Base-by-base conservation (phyloP, 192 early-diverging fungal species). In the Gaertneriomyces semiglobifer region DNA sequence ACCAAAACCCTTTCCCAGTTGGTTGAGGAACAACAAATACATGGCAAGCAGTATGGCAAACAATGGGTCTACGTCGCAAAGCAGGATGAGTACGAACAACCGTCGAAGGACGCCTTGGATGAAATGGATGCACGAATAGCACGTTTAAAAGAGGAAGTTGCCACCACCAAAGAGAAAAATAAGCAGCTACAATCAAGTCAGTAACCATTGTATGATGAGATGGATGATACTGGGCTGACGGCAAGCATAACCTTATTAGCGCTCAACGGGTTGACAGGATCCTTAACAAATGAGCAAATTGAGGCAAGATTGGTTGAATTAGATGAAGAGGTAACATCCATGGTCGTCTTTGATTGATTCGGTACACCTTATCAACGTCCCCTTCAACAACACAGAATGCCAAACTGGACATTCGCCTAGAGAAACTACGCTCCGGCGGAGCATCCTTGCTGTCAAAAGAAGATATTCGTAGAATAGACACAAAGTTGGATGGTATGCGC, bases 401-500 rank as follows among this genome's bases (percentile, higher is more conserved):
- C 9, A 48, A 38, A 55, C 52, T 71, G 0, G 58, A 65, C n/a
- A 14, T 40, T 7, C 63, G 76, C 4, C 70, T 78, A 4, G 44
- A 10, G 6, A 59, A 51, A 0, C 58, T 77, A 7, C 74, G 75
- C 3, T 65, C 66, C 4, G 73, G 75, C 11, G 48, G 53, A 0
- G 50, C 59, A 46, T 7, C 11, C 1, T 39, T 62, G 41, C 44
- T 77, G 58, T 69, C 70, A 44, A 71, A 54, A 7, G 75, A 40
- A 5, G 79, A 80, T 18, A 56, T 63, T 40, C 59, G 70, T 4
- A 16, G 51, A 19, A 71, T 72, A 45, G 73, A 74, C 47, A 41
- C 11, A 10, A 43, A 74, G 3, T 59, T 70, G 44, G 75, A 80
- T 4, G 60, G 58, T 7, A 79, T 79, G 79, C 52, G 74, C 18